Conservation (phyloP, 2,329 filamentous ascomycete species). For the Aquanectria penicillioides region DNA sequence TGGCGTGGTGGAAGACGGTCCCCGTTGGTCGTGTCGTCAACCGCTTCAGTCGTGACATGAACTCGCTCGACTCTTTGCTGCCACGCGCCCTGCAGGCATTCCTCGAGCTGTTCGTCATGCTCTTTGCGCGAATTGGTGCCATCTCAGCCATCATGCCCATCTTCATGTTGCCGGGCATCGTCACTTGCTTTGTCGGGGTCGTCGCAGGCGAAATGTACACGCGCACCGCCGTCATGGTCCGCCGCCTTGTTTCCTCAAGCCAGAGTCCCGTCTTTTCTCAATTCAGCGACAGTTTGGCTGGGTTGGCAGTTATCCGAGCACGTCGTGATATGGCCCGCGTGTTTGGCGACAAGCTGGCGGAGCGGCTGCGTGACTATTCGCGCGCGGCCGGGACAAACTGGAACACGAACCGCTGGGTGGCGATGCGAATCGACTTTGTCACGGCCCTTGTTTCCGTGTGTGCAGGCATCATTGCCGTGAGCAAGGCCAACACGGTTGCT, state of each 20-base stretch:
- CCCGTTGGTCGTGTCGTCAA: conserved; percentile 63
- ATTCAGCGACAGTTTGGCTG: conserved; percentile 62
- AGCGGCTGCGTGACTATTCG: conserved; percentile 58
- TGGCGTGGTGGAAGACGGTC: conserved; percentile 66
- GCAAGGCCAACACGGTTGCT: conserved; percentile 55
- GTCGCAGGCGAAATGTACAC: conserved; percentile 61
- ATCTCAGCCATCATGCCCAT: conserved; percentile 62
- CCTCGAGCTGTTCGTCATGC: conserved; percentile 54
- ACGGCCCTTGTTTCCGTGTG: conserved; percentile 61
- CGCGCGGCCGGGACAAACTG: conserved; percentile 59
- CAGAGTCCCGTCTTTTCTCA: conserved; percentile 66
- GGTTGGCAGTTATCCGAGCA: conserved; percentile 61
- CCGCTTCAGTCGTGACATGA: conserved; percentile 66
- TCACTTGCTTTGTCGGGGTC: conserved; percentile 58
- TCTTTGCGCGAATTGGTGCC: conserved; percentile 57
- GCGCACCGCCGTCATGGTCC: conserved; percentile 57
- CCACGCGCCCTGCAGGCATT: conserved; percentile 55
- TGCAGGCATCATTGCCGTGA: conserved; percentile 63
- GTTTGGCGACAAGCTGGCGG: conserved; percentile 59
- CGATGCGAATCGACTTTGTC: conserved; percentile 63
- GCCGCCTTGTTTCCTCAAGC: conserved; percentile 55
- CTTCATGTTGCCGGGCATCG: conserved; percentile 57
- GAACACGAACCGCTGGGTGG: conserved; percentile 67
- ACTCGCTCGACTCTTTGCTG: conserved; percentile 61
- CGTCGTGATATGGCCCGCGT: conserved; percentile 56